Percentiles rank a stretch among this genome's conserved stretches.
Conservation (phyloP, 345 rosid species). For the Hibiscus mutabilis region DNA sequence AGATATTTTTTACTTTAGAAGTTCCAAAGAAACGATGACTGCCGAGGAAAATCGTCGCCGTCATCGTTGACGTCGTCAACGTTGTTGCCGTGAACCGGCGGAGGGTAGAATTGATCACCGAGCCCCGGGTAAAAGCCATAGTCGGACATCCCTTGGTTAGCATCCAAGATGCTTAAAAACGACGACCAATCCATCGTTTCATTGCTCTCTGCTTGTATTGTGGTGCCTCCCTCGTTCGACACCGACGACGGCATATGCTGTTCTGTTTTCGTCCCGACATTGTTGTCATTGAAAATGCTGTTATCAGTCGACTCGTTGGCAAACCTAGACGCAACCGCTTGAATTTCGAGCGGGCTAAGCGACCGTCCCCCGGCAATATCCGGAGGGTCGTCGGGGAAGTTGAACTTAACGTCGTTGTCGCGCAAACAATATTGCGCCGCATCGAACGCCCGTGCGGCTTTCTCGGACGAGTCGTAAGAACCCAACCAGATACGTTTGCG, state of each 20-base stretch:
- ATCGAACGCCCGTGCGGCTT: slow-evolving; percentile 93
- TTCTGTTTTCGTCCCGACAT: neutral
- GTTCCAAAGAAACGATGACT: slow-evolving; percentile 50
- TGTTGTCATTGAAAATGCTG: neutral
- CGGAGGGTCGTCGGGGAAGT: slow-evolving; percentile 60
- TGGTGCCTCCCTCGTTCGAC: slow-evolving; percentile 8
- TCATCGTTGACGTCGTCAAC: slow-evolving; percentile 5
- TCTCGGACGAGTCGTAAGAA: slow-evolving; percentile 59
- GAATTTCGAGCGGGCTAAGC: slow-evolving; percentile 47
- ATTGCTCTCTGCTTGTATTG: neutral
- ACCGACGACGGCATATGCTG: slow-evolving; percentile 4
- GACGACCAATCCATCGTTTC: slow-evolving; percentile 38
- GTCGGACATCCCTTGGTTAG: slow-evolving; percentile 10
- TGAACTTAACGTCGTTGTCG: slow-evolving; percentile 48
- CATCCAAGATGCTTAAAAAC: slow-evolving; percentile 27
- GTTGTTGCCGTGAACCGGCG: slow-evolving; percentile 10
- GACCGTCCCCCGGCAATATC: slow-evolving; percentile 35
- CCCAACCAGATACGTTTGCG: slow-evolving; percentile 91
- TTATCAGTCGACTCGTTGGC: slow-evolving; percentile 30
- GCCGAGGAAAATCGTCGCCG: slow-evolving; percentile 8
- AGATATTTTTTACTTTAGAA: slow-evolving; percentile 17
- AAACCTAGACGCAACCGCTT: slow-evolving; percentile 44
- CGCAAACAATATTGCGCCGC: slow-evolving; percentile 73
- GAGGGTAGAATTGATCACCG: neutral
- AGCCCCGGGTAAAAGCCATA: slow-evolving; percentile 24